Evolutionary conservation across 2,329 filamentous ascomycete species (phyloP), one percentile per base, ranked within the genome.

Genomic region (Aspergillus sojae): DNA sequence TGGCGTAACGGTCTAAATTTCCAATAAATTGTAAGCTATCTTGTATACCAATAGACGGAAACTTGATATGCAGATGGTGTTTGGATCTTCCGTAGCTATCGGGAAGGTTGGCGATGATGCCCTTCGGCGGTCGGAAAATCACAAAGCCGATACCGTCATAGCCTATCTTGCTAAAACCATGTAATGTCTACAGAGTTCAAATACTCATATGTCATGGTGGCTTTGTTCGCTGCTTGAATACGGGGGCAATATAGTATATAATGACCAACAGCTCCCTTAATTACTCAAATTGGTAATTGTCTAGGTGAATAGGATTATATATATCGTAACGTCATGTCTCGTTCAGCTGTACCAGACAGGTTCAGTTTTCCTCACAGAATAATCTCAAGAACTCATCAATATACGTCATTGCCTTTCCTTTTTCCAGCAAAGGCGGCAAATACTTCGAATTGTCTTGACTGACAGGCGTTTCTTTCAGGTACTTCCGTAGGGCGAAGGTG

Each of bases 401-500:
- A 65, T 76, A 75, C 57, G 72, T 75, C 71, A 78, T 81, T 23
- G 77, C 78, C 58, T 75, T 80, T 28, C 70, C 75, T 56, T 75
- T 79, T 26, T 78, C 70, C 57, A 81, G 62, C 19, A 74, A 61
- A 14, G 71, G 61, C 12, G 73, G 67, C 12, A 65, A 48, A 30
- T 52, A 28, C 34, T 62, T 67, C 16, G 48, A 48, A 12, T 23
- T 57, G 19, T 34, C 54, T 36, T 60, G 62, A 23, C 48, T 34
- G 10, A 46, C 45, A 21, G 55, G 57, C 5, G 62, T 41, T 21
- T 71, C 67, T 58, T 74, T 80, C 55, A 80, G 60, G 59, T 78
- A 80, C 59, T 72, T 76, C 19, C 79, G 74, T n/a, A 81, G 66
- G 23, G 78, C 78, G 72, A 80, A 81, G 9, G 73, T 77, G 5